Evolutionary conservation across 2,329 filamentous ascomycete genomes (phyloP), one percentile per base, ranked within the genome.

Genomic region (Leptographium radiaticola): DNA sequence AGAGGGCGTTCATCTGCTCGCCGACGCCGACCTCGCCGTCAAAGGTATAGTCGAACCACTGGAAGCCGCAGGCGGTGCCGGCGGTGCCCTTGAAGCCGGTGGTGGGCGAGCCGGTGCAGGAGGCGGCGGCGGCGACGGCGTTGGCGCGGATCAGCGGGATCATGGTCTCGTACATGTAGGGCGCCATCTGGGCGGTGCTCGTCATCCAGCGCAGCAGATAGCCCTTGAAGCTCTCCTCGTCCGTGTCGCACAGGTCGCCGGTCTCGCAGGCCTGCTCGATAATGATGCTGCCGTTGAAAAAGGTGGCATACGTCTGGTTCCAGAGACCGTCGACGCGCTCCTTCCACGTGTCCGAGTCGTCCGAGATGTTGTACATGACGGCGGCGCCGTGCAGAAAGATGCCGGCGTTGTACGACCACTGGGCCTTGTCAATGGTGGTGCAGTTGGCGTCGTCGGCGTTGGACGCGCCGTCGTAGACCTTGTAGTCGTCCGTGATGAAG

Each of bases 141-240:
- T 70, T 74, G n/a, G 68, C 65, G 36, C 66, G 63, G 45, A 85
- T 65, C n/a, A 80, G 67, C 6, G 73, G 70, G 61, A 71, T 69
- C 57, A 84, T 75, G 6, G 63, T 67, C 49, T 72, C 66, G 56
- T 67, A 70, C 1, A 74, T 77, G 58, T 73, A 71, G 1, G 80
- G 76, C 1, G 75, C 79, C 61, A 83, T 64, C 63, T 77, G 73
- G 8, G 73, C 67, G 2, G 78, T 75, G 18, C 69, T 70, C 1
- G 79, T 74, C 63, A 84, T 67, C 79, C 83, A 89, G 46, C 86
- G 81, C 31, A 79, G 68, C 31, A 88, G 71, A 65, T 87, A 89
- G 12, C 83, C 85, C 69, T 89, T 89, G 79, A 89, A 89, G 49
- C 76, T 81, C 62, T 77, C 76, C 69, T 89, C 84, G 65, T 89